Base-by-base conservation (phyloP, 768 basidiomycete species). In the Tephrocybe sp. region DNA sequence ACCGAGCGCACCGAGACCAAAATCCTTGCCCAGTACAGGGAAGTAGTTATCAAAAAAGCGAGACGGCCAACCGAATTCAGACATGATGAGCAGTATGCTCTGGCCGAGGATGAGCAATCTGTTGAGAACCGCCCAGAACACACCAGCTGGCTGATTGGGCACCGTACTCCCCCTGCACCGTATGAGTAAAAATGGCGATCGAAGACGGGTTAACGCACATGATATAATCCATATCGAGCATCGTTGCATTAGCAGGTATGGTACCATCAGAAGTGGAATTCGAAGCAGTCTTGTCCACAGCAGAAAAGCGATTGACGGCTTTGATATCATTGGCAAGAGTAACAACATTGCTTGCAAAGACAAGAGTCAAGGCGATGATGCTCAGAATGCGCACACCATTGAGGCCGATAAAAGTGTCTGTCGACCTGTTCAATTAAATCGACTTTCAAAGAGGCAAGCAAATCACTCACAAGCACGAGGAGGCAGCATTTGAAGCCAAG, bases 121-220 rank as follows among this genome's bases (percentile, higher is more conserved):
- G 67, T 91, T 91, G 54, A 94, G 72, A 53, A 95, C 83, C 4
- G 90, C 88, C 89, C 92, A 97, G 70, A 97, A 95, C 8, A 82
- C 79, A 22, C 93, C 93, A 16, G 89, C 93, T 24, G 89, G 79
- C 64, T 95, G 92, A 66, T 91, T 91, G 3, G 93, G 93, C 4
- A 97, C 91, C 2, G 91, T 91, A 65, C 84, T 89, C 50, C 81
- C 86, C 55, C 70, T 80, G 48, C 12, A 45, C 45, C 49, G 22
- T 25, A 41, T 53, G 16, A 54, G 43, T n/a, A n/a, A n/a, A 50
- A 29, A 11, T 29, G 5, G 19, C 34, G 37, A 42, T 34, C 24
- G 45, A 39, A 23, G 5, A 38, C 25, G n/a, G 12, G 23, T 12
- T 49, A 33, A 70, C 83, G 45, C 66, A 90, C 82, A 80, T 73